Percentiles rank a stretch among this genome's conserved stretches.
Evolutionary conservation across 108 stramenopile species (phyloP).

Genomic region (Cafeteria roenbergensis): DNA sequence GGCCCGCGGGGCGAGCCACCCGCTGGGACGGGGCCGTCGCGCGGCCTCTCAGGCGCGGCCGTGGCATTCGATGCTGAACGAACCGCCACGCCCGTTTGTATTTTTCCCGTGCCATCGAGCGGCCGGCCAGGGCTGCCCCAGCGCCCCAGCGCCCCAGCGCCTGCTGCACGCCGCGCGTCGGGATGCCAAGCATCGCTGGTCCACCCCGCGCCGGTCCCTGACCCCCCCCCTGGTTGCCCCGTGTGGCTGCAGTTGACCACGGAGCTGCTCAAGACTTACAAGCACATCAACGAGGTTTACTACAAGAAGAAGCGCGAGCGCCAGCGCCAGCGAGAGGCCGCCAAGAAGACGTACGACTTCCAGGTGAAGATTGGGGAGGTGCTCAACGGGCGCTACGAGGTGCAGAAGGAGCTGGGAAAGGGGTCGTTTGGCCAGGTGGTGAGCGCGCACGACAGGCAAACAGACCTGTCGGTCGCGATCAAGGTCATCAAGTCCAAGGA

Average conservation of each 20-base stretch:
- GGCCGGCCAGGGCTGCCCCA: too few relatives aligned
- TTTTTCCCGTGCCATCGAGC: too few relatives aligned
- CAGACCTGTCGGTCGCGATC: slow-evolving; percentile 71
- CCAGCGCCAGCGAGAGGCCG: background rate
- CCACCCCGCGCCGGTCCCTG: too few relatives aligned
- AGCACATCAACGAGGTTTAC: slow-evolving; percentile 9
- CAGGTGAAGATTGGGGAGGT: slow-evolving; percentile 42
- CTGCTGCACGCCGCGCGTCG: too few relatives aligned
- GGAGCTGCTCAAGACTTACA: background rate
- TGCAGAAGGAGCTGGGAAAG: slow-evolving; percentile 86
- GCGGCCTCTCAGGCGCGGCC: too few relatives aligned
- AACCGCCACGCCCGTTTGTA: too few relatives aligned
- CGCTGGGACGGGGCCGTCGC: too few relatives aligned
- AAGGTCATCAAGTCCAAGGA: slow-evolving; percentile 95
- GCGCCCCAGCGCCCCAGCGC: too few relatives aligned
- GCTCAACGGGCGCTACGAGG: slow-evolving; percentile 61
- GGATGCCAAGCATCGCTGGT: too few relatives aligned
- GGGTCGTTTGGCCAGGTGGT: slow-evolving; percentile 91
- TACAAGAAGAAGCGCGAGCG: slow-evolving; percentile 10
- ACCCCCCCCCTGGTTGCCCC: too few relatives aligned
- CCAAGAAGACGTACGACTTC: background rate
- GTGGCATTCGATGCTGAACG: too few relatives aligned
- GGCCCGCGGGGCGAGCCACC: too few relatives aligned
- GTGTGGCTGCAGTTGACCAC: slow-evolving; percentile 1
- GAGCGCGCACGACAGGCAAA: slow-evolving; percentile 56